Conservation (phyloP, 805 yeast species). For the Yamadazyma sp. region DNA sequence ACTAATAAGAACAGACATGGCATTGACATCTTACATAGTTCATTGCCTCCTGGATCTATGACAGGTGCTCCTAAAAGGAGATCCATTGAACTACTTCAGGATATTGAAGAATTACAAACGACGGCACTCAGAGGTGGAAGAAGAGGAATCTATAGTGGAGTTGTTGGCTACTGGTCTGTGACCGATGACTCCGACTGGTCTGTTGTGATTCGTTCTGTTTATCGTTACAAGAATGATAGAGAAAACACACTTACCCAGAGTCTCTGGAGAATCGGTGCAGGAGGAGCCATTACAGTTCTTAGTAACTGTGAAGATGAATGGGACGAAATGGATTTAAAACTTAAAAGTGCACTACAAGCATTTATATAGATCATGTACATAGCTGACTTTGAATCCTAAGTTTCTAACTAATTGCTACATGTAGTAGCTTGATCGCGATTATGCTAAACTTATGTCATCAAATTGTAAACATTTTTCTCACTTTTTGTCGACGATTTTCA, state of each 20-base stretch:
- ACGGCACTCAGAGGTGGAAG: slow-evolving; percentile 44
- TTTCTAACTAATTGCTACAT: too few relatives aligned
- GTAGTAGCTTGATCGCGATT: neutral
- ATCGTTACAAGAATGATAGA: slow-evolving; percentile 55
- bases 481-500: slow-evolving; percentile 8
- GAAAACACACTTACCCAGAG: slow-evolving; percentile 22
- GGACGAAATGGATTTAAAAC: slow-evolving; percentile 84
- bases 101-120: slow-evolving; percentile 47
- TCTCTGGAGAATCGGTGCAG: slow-evolving; percentile 91
- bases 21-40: slow-evolving; percentile 69
- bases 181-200: slow-evolving; percentile 93
- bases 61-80: slow-evolving; percentile 98
- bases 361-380: slow-evolving; percentile 33
- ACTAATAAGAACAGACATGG: slow-evolving; percentile 50
- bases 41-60: slow-evolving; percentile 98
- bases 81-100: slow-evolving; percentile 78
- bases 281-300: slow-evolving; percentile 93
- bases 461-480: slow-evolving; percentile 4
- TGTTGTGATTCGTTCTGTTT: slow-evolving; percentile 85
- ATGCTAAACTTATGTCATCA: slow-evolving; percentile 3
- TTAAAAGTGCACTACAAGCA: slow-evolving; percentile 76
- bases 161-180: slow-evolving; percentile 91
- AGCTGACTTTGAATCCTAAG: too few relatives aligned
- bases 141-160: slow-evolving; percentile 89
- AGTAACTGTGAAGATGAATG: slow-evolving; percentile 84